These are phyloP conservation scores for Wickerhamomyces mucosus DNA, from an alignment of 805 yeast genomes.

Conservation along the genomic window DNA sequence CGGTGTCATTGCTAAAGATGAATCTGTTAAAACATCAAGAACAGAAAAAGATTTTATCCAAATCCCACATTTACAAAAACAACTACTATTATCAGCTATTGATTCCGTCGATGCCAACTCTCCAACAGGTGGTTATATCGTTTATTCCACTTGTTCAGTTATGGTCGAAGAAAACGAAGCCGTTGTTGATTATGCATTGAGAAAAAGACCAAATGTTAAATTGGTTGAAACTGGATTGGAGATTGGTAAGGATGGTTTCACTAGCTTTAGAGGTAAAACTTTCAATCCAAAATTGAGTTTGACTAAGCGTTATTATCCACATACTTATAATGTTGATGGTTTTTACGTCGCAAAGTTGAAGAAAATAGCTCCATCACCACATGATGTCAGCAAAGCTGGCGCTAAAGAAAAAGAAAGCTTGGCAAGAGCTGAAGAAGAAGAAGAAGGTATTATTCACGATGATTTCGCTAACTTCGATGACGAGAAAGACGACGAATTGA, in stretches of 20 bases:
- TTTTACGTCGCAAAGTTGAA: slow-evolving; percentile 95
- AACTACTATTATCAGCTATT: slow-evolving; percentile 84
- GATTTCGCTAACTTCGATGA: slow-evolving; percentile 82
- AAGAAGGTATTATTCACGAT: slow-evolving; percentile 73
- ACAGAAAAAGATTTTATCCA: slow-evolving; percentile 95
- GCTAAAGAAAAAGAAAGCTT: slow-evolving; percentile 75
- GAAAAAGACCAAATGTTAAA: slow-evolving; percentile 93
- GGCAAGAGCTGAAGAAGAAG: slow-evolving; percentile 71
- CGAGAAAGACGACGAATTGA: slow-evolving; percentile 64
- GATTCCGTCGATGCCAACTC: slow-evolving; percentile 95
- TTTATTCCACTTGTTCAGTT: slow-evolving; percentile 96
- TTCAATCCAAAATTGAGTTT: slow-evolving; percentile 69
- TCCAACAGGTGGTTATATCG: slow-evolving; percentile 85
- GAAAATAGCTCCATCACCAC: slow-evolving; percentile 80
- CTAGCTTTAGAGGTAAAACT: slow-evolving; percentile 86
- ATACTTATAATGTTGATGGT: slow-evolving; percentile 97
- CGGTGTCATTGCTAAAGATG: slow-evolving; percentile 97
- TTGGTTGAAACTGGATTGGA: slow-evolving; percentile 86
- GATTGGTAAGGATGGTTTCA: slow-evolving; percentile 94
- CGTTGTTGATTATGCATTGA: slow-evolving; percentile 94
- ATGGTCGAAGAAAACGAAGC: slow-evolving; percentile 98
- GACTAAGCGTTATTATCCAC: slow-evolving; percentile 96
- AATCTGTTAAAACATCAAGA: slow-evolving; percentile 84
- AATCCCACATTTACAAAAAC: slow-evolving; percentile 94
- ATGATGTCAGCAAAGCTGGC: slow-evolving; percentile 78